Evolutionary conservation across 805 yeast species (phyloP).

Genomic region (Kazachstania psychrophila): DNA sequence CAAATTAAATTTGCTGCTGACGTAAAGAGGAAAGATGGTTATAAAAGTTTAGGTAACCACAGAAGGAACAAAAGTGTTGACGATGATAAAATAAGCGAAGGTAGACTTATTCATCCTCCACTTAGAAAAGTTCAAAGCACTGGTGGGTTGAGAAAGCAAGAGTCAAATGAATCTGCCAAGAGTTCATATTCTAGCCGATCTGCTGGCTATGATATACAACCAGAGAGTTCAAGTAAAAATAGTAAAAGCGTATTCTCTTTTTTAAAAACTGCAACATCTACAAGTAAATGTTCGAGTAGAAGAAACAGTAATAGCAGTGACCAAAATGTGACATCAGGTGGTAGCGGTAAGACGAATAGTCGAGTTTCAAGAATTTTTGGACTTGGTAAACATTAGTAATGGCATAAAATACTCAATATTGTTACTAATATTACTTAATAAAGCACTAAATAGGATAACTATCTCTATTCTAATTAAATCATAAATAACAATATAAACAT

Average conservation of each 20-base stretch:
- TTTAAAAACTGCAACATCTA: slow-evolving; percentile 5
- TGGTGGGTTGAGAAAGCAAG: slow-evolving; percentile 10
- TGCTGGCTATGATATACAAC: background rate
- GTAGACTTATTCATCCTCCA: slow-evolving; percentile 3
- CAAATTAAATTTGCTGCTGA: slow-evolving; percentile 1
- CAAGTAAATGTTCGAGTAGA: slow-evolving; percentile 11
- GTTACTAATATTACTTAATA: no score
- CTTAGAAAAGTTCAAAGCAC: slow-evolving; percentile 21
- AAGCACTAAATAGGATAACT: background rate
- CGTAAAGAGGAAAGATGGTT: background rate
- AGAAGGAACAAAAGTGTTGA: background rate
- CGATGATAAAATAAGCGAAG: background rate
- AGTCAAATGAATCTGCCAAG: slow-evolving; percentile 11
- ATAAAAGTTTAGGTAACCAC: slow-evolving; percentile 5
- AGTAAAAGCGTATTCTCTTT: slow-evolving; percentile 14
- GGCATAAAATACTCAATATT: no score
- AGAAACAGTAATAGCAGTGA: slow-evolving; percentile 10
- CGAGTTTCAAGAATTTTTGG: slow-evolving; percentile 13
- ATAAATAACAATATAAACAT: background rate
- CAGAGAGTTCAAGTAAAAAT: slow-evolving; percentile 3
- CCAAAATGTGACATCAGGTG: slow-evolving; percentile 11
- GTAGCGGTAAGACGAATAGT: slow-evolving; percentile 4
- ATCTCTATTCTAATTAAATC: no score
- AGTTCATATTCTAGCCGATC: slow-evolving; percentile 4
- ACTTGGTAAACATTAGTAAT: slow-evolving; percentile 2